phyloP scores from a whole-genome alignment of 495 filamentous ascomycete genomes.

The Xylaria acuta region DNA sequence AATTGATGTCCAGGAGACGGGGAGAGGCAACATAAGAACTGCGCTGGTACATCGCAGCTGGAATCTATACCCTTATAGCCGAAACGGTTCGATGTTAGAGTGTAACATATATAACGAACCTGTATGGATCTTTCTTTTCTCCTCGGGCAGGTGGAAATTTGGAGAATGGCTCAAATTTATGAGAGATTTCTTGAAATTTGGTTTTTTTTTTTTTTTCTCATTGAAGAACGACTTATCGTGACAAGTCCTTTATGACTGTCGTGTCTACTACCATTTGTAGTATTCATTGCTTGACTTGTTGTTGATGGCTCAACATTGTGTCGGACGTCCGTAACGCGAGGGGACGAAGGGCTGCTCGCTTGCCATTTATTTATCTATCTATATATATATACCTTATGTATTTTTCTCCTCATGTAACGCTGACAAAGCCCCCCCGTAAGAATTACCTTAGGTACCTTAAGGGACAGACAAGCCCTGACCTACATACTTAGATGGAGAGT shows the following conservation, averaged over 20 bases:
- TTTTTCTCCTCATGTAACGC: background rate
- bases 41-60: slow-evolving; percentile 21
- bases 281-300: background rate
- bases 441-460: background rate
- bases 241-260: background rate
- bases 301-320: background rate
- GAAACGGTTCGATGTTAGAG: slow-evolving; percentile 5
- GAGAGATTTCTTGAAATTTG: background rate
- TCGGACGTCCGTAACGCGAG: slow-evolving; percentile 1
- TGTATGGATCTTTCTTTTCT: background rate
- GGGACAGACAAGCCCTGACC: too few relatives aligned
- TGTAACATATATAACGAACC: slow-evolving; percentile 19
- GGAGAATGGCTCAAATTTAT: background rate
- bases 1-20: background rate
- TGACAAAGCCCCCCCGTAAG: background rate
- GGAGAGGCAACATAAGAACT: background rate
- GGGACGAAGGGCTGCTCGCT: background rate
- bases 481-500: too few relatives aligned
- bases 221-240: background rate
- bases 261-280: background rate
- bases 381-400: background rate
- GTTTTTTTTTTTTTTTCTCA: background rate
- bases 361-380: background rate
- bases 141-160: background rate
- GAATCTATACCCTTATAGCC: slow-evolving; percentile 23